These are phyloP conservation scores for Candida verbasci DNA, from an alignment of 805 yeast species.

Conservation along the genomic window DNA sequence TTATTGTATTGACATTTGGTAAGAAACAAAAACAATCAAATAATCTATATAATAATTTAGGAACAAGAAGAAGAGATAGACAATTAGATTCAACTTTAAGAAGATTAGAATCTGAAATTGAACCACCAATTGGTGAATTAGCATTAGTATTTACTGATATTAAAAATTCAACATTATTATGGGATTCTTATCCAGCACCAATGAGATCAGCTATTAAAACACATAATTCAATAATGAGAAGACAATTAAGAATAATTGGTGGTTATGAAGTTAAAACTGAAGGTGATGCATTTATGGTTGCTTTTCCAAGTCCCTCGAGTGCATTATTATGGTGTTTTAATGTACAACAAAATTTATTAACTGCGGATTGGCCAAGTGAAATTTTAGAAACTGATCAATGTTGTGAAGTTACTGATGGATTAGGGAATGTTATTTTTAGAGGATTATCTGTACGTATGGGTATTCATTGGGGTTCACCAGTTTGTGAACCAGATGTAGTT, in stretches of 20 bases:
- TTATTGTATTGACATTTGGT: slow-evolving; percentile 70
- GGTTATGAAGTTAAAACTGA: slow-evolving; percentile 99
- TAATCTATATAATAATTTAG: slow-evolving; percentile 33
- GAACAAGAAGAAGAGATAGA: slow-evolving; percentile 43
- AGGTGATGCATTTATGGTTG: slow-evolving; percentile 98
- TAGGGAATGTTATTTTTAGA: slow-evolving; percentile 60
- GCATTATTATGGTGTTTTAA: slow-evolving; percentile 94
- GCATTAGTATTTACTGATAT: slow-evolving; percentile 98
- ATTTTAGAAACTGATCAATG: slow-evolving; percentile 83
- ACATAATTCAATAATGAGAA: slow-evolving; percentile 91
- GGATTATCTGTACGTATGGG: slow-evolving; percentile 98
- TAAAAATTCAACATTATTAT: slow-evolving; percentile 83
- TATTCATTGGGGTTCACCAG: slow-evolving; percentile 96
- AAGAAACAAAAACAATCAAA: slow-evolving; percentile 39
- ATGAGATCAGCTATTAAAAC: slow-evolving; percentile 96
- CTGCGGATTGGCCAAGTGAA: slow-evolving; percentile 94
- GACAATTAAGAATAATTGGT: slow-evolving; percentile 86
- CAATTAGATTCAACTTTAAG: slow-evolving; percentile 65
- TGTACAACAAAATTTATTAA: slow-evolving; percentile 76
- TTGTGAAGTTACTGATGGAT: slow-evolving; percentile 65
- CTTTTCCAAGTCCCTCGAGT: slow-evolving; percentile 87
- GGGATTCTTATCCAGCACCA: slow-evolving; percentile 91
- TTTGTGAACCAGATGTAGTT: slow-evolving; percentile 89
- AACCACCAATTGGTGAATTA: slow-evolving; percentile 90
- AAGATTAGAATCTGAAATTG: slow-evolving; percentile 82